phyloP scores from a whole-genome alignment of 169 alveolate species.

The Eimeria tenella region DNA sequence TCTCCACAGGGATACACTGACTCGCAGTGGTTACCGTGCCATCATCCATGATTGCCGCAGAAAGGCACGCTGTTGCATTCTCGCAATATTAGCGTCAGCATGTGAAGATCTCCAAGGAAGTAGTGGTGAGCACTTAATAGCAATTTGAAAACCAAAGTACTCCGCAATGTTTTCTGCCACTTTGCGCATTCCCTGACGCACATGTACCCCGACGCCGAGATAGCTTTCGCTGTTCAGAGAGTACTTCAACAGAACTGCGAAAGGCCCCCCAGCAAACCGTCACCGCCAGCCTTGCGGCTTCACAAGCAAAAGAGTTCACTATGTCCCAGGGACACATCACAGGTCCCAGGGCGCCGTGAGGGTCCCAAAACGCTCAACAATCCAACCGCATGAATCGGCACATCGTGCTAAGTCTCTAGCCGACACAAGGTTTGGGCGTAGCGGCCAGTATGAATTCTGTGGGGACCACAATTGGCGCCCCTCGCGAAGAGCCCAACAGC shows the following conservation, averaged over 20 bases:
- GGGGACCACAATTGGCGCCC: not conserved
- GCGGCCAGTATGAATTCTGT: no score
- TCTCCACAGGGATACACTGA: no score
- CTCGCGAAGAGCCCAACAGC: not conserved
- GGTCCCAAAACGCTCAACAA: constrained; percentile 2
- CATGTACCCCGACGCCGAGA: constrained; percentile 23
- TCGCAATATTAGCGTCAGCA: no score
- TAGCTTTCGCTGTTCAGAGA: constrained; percentile 23
- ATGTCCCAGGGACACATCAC: not conserved
- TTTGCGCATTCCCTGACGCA: constrained; percentile 14
- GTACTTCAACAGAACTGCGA: constrained; percentile 7
- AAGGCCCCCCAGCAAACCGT: constrained; percentile 5
- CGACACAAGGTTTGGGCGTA: no score
- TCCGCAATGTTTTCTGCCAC: not conserved
- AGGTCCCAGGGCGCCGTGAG: constrained; percentile 4
- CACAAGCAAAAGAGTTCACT: not conserved
- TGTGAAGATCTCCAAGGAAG: not conserved
- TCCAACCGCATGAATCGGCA: not conserved
- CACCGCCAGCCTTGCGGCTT: constrained; percentile 19
- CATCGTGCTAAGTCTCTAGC: no score
- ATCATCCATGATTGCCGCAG: no score
- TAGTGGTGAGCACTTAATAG: not conserved
- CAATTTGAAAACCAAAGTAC: not conserved
- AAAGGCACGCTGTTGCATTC: no score
- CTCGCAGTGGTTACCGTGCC: no score